Evolutionary conservation across 176 grass and related monocot genomes (phyloP).

Genomic region (Ampelocalamus luodianensis): DNA sequence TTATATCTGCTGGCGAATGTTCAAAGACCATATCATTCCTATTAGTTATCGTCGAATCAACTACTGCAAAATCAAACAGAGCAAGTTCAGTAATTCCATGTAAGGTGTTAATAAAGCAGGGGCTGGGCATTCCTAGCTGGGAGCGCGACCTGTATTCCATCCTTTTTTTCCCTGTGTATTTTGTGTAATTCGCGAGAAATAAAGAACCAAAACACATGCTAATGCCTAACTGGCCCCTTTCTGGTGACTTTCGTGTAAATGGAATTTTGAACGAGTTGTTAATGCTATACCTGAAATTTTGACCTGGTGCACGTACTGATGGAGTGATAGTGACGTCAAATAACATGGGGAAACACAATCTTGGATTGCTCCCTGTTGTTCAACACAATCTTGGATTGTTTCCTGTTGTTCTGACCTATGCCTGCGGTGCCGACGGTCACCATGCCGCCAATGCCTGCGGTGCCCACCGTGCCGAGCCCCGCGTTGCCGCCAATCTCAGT

Average conservation of each 20-base stretch:
- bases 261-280: conserved; percentile 28
- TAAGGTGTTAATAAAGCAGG: conserved; percentile 45
- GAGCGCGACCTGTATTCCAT: not conserved
- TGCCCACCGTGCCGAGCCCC: too few relatives aligned
- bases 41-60: not conserved
- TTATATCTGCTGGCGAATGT: not conserved
- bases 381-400: too few relatives aligned
- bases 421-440: too few relatives aligned
- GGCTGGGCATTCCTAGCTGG: conserved; percentile 37
- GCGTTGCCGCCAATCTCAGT: too few relatives aligned
- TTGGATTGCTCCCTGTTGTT: not conserved
- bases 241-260: conserved; percentile 26
- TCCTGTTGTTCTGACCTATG: too few relatives aligned
- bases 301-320: not conserved
- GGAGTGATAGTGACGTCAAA: not conserved
- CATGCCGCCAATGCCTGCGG: too few relatives aligned
- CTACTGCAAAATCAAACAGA: not conserved
- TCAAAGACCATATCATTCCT: not conserved
- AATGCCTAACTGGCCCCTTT: conserved; percentile 23
- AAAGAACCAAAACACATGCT: conserved; percentile 24
- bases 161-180: not conserved
- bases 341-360: not conserved
- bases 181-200: conserved; percentile 40
- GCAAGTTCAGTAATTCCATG: conserved; percentile 15
- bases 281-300: not conserved